Percentiles rank a stretch among this genome's conserved stretches.
phyloP scores from a whole-genome alignment of 441 rosid genomes.

The Corymbia calophylla region DNA sequence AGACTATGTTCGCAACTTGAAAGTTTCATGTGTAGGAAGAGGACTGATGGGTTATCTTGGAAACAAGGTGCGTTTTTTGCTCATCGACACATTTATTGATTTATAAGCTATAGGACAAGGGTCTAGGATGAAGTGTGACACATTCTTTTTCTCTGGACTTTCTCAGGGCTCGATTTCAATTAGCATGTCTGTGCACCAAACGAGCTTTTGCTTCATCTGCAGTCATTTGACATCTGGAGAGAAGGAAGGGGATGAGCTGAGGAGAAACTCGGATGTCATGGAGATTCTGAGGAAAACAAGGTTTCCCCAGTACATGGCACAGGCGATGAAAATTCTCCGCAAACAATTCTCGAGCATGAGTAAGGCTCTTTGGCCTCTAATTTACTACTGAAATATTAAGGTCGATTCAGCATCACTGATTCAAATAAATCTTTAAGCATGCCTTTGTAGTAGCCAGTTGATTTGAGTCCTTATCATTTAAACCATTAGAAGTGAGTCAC shows the following conservation, averaged over 20 bases:
- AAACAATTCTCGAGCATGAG: constrained; percentile 90
- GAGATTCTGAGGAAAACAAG: constrained; percentile 96
- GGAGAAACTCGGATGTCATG: constrained; percentile 95
- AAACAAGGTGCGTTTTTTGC: constrained; percentile 60
- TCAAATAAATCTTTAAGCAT: background rate
- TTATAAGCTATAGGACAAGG: constrained; percentile 1
- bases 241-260: constrained; percentile 95
- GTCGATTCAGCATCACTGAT: background rate
- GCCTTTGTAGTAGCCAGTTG: background rate
- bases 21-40: constrained; percentile 95
- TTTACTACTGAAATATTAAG: background rate
- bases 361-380: constrained; percentile 20
- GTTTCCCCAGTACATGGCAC: constrained; percentile 74
- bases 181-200: constrained; percentile 94
- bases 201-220: constrained; percentile 98
- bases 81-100: constrained; percentile 1
- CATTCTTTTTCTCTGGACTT: constrained; percentile 15
- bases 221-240: constrained; percentile 97
- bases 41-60: constrained; percentile 98
- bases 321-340: constrained; percentile 72
- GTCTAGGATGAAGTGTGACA: background rate
- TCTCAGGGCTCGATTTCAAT: constrained; percentile 97
- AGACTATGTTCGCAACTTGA: constrained; percentile 78
- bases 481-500: background rate
- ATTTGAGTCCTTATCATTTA: background rate